phyloP scores from a whole-genome alignment of 202 grass and related monocot genomes.

The Eragrostis tef region DNA sequence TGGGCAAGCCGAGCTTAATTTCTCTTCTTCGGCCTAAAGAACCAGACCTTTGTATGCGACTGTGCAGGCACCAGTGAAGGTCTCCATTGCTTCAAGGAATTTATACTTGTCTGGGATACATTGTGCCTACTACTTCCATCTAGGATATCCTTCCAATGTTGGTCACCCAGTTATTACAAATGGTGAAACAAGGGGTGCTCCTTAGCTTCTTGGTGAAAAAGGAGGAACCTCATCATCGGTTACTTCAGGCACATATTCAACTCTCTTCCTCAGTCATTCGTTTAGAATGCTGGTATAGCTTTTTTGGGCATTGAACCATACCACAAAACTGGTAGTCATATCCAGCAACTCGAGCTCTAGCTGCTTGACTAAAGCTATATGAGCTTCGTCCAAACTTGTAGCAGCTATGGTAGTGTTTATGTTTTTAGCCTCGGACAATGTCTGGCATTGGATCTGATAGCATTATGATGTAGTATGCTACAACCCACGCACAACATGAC shows the following conservation, averaged over 20 bases:
- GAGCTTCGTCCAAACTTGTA: conserved; percentile 51
- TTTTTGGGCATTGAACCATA: conserved; percentile 66
- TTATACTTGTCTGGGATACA: conserved; percentile 46
- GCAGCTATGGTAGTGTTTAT: conserved; percentile 42
- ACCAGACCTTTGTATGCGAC: conserved; percentile 55
- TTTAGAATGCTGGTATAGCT: conserved; percentile 60
- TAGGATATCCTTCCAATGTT: conserved; percentile 52
- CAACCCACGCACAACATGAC: too few species aligned
- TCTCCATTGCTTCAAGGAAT: conserved; percentile 64
- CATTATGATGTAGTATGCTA: conserved; percentile 74
- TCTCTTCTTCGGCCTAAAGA: neutral
- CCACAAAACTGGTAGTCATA: conserved; percentile 48
- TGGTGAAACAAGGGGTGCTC: conserved; percentile 61
- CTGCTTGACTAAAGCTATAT: conserved; percentile 50
- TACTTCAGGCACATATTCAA: conserved; percentile 67
- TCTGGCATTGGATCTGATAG: conserved; percentile 62
- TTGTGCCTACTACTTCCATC: conserved; percentile 38
- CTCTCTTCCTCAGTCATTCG: conserved; percentile 62
- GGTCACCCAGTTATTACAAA: conserved; percentile 62
- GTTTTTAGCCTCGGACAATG: conserved; percentile 56
- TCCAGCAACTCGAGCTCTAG: conserved; percentile 57
- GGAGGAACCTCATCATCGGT: conserved; percentile 65
- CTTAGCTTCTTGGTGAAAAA: conserved; percentile 64
- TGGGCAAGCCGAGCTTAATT: too few species aligned
- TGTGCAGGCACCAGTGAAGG: conserved; percentile 37